A percentile compares a stretch with the other conserved stretches of the same genome.
Evolutionary conservation across 23 red algal species (phyloP).

Genomic region (Gracilariopsis chorda): DNA sequence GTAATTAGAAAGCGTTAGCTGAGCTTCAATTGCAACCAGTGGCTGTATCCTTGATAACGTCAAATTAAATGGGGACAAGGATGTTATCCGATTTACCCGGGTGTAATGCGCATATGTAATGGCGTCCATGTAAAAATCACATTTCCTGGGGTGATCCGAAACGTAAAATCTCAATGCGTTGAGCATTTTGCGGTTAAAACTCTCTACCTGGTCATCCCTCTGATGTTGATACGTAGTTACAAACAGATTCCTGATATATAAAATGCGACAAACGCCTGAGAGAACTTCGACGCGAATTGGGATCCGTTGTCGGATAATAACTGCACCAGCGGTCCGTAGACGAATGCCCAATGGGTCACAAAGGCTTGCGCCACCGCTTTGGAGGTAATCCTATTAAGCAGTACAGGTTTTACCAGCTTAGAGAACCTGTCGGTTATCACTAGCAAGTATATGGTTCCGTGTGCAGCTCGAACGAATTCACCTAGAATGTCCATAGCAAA

Average conservation of each 20-base stretch:
- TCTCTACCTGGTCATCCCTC: slow-evolving; percentile 12
- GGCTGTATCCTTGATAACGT: background rate
- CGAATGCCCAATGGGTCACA: background rate
- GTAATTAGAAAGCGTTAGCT: background rate
- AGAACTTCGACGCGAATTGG: too few relatives aligned
- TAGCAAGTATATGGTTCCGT: background rate
- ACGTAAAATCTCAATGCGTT: background rate
- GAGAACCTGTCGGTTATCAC: slow-evolving; percentile 7
- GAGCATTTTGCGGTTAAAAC: slow-evolving; percentile 7
- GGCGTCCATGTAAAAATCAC: slow-evolving; percentile 1
- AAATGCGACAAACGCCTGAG: too few relatives aligned
- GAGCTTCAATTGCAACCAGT: background rate
- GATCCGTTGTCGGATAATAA: too few relatives aligned
- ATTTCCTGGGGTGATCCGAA: background rate
- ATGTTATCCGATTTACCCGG: background rate
- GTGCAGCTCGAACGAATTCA: background rate
- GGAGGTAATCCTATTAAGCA: background rate
- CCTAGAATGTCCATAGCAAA: slow-evolving; percentile 3
- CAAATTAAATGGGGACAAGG: background rate
- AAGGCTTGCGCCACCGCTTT: background rate
- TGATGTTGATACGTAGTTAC: background rate
- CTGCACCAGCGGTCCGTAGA: background rate
- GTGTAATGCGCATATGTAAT: background rate
- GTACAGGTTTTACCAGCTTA: slow-evolving; percentile 20
- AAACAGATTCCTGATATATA: background rate